Evolutionary conservation across 805 yeast species (phyloP).

Genomic region (Saturnispora serradocipensis): DNA sequence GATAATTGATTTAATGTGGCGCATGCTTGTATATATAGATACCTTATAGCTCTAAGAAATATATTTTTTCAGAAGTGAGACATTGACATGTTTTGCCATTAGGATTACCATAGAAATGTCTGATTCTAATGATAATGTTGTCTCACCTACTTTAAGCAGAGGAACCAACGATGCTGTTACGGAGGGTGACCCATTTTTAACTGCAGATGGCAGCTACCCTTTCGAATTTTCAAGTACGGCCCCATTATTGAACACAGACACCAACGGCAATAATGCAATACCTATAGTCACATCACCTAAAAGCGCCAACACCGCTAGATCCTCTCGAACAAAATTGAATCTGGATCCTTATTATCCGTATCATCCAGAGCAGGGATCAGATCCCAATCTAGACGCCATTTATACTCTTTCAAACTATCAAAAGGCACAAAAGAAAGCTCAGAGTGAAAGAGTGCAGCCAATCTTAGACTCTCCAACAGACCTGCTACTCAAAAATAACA

Average conservation of each 20-base stretch:
- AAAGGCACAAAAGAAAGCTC: not conserved
- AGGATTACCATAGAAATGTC: not conserved
- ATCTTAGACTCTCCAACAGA: not conserved
- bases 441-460: not conserved
- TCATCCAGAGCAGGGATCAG: not conserved
- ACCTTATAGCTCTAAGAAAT: not conserved
- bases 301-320: not conserved
- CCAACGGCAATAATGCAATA: not conserved
- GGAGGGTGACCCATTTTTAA: not conserved
- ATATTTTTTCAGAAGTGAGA: not conserved
- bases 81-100: not conserved
- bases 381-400: not conserved
- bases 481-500: conserved; percentile 1
- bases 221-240: not conserved
- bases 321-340: conserved; percentile 1
- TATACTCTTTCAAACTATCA: conserved; percentile 8
- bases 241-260: conserved; percentile 1
- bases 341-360: conserved; percentile 1
- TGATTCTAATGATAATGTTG: not conserved
- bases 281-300: conserved; percentile 9
- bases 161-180: not conserved
- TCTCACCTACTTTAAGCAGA: not conserved
- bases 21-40: not conserved
- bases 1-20: not conserved
- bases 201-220: not conserved